A percentile compares a stretch with the other conserved stretches of the same genome.
Conservation (phyloP, 1,139 yeast genomes). For the Scheffersomyces stambukii region DNA sequence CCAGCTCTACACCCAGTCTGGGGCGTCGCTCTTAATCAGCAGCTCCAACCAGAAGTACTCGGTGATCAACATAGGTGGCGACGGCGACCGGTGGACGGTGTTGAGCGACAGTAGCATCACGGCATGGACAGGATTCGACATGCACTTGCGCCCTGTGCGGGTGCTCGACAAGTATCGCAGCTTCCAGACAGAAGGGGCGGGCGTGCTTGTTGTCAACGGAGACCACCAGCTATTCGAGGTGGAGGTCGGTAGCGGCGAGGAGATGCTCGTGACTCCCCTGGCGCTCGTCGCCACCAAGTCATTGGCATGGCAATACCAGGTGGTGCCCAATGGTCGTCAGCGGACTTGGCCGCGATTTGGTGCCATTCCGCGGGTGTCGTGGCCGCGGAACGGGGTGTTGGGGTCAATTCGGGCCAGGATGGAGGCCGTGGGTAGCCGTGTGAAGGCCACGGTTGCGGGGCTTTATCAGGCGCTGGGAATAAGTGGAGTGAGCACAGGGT, state of each 20-base stretch:
- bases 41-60: slow-evolving; percentile 28
- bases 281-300: slow-evolving; percentile 30
- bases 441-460: not conserved
- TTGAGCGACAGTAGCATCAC: slow-evolving; percentile 26
- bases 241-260: slow-evolving; percentile 26
- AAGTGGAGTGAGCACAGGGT: too few species aligned
- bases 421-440: not conserved
- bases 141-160: slow-evolving; percentile 17
- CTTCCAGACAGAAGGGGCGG: slow-evolving; percentile 28
- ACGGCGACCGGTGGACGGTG: slow-evolving; percentile 32
- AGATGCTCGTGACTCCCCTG: slow-evolving; percentile 29
- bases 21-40: slow-evolving; percentile 26
- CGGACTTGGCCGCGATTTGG: not conserved
- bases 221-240: slow-evolving; percentile 31
- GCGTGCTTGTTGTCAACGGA: slow-evolving; percentile 33
- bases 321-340: not conserved
- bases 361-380: not conserved
- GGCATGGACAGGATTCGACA: slow-evolving; percentile 45
- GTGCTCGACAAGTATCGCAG: slow-evolving; percentile 18
- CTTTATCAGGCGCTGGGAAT: too few species aligned
- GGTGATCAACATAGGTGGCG: slow-evolving; percentile 17
- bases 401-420: slow-evolving; percentile 4
- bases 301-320: slow-evolving; percentile 1
- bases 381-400: slow-evolving; percentile 7
- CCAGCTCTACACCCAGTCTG: slow-evolving; percentile 21